These are phyloP conservation scores for Solanum hybrid DNA, from an alignment of 305 asterid genomes.

Conservation along the genomic window DNA sequence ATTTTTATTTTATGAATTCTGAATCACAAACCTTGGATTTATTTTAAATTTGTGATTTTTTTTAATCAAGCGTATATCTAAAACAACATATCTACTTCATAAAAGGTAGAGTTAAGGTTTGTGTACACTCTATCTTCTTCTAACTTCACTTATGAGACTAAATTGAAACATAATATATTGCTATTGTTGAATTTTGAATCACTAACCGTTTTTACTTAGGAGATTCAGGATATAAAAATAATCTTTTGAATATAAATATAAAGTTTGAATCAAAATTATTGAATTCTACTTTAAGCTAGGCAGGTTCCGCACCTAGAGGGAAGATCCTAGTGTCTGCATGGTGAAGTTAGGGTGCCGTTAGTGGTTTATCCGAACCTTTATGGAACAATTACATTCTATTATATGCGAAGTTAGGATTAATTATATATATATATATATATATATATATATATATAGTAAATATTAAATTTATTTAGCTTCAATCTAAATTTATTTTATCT, in stretches of 20 bases:
- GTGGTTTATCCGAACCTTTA: background rate
- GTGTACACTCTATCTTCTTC: background rate
- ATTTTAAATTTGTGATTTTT: background rate
- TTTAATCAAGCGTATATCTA: background rate
- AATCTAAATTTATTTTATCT: background rate
- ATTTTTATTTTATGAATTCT: background rate
- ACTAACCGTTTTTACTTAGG: background rate
- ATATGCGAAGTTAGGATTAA: too few species aligned
- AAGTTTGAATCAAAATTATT: background rate
- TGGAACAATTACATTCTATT: background rate
- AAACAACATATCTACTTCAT: background rate
- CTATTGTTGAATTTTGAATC: background rate
- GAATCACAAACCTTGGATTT: background rate
- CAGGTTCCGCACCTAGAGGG: fast-evolving
- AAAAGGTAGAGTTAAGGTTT: background rate
- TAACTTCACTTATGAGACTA: fast-evolving
- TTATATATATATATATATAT: background rate
- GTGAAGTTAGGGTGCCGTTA: background rate
- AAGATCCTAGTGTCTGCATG: background rate
- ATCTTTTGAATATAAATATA: background rate
- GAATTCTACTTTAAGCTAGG: background rate
- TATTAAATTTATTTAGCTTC: background rate
- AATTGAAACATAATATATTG: fast-evolving
- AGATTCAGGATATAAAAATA: background rate
- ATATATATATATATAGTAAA: too few species aligned